A percentile compares a stretch with the other conserved stretches of the same genome.
phyloP scores from a whole-genome alignment of 257 asterid genomes.

The Solanum etuberosum region DNA sequence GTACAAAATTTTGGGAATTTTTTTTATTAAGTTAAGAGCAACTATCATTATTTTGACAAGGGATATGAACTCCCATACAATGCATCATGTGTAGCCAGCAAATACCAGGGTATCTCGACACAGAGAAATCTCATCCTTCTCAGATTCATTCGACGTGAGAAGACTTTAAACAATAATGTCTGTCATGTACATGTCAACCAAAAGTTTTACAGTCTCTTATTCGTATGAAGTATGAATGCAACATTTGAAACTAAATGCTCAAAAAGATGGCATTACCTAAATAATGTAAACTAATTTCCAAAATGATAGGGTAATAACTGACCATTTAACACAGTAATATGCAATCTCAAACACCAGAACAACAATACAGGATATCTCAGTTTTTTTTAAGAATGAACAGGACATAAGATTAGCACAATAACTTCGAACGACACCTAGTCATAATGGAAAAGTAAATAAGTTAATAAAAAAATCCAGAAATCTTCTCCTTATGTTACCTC shows the following conservation, averaged over 20 bases:
- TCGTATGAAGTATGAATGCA: neutral
- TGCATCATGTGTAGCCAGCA: neutral
- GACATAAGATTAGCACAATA: neutral
- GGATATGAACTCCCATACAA: neutral
- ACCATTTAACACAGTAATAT: neutral
- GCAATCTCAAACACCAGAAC: neutral
- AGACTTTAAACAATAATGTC: neutral
- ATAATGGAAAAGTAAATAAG: neutral
- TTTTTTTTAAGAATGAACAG: neutral
- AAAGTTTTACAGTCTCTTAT: neutral
- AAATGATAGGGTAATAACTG: neutral
- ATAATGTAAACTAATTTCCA: neutral
- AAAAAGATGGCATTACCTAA: neutral
- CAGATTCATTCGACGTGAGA: neutral
- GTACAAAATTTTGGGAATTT: neutral
- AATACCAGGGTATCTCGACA: neutral
- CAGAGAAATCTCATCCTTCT: neutral
- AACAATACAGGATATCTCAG: neutral
- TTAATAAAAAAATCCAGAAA: neutral
- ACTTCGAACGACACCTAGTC: neutral
- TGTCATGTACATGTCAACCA: neutral
- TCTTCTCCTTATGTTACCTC: slow-evolving; percentile 40
- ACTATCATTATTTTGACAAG: neutral
- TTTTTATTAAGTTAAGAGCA: neutral
- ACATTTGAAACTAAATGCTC: neutral